Evolutionary conservation across 345 rosid species (phyloP).

Genomic region (Populus ilicifolia): DNA sequence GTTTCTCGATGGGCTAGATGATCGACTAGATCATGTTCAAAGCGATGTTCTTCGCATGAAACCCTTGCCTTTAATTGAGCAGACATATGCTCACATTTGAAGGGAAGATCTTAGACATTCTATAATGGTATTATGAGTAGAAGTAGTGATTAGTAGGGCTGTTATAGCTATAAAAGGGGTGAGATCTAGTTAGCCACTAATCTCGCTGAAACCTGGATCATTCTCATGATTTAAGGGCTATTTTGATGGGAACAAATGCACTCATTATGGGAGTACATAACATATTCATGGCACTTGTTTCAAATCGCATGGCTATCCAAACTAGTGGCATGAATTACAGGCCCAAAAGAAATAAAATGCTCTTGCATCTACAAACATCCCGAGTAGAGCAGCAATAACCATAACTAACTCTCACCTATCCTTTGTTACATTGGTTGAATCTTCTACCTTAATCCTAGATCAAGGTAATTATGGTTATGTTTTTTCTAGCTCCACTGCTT

Average conservation of each 20-base stretch:
- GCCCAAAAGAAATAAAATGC: not conserved
- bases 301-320: not conserved
- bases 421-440: rapidly evolving
- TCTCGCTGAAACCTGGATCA: rapidly evolving
- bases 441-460: not conserved
- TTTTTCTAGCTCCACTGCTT: not conserved
- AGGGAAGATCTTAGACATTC: too few species aligned
- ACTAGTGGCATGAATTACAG: not conserved
- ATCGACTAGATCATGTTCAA: too few species aligned
- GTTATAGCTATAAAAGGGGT: too few species aligned
- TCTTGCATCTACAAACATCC: rapidly evolving
- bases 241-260: rapidly evolving
- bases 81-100: too few species aligned
- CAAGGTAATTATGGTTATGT: not conserved
- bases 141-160: too few species aligned
- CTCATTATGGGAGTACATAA: not conserved
- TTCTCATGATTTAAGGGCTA: too few species aligned
- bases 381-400: not conserved
- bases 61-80: too few species aligned
- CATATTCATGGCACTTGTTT: not conserved
- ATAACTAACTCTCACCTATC: not conserved
- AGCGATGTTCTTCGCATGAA: too few species aligned
- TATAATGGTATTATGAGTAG: too few species aligned
- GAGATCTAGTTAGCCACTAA: too few species aligned
- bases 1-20: too few species aligned